These are phyloP conservation scores for Mycena albidolilacea DNA, from an alignment of 768 basidiomycete genomes.

Conservation along the genomic window DNA sequence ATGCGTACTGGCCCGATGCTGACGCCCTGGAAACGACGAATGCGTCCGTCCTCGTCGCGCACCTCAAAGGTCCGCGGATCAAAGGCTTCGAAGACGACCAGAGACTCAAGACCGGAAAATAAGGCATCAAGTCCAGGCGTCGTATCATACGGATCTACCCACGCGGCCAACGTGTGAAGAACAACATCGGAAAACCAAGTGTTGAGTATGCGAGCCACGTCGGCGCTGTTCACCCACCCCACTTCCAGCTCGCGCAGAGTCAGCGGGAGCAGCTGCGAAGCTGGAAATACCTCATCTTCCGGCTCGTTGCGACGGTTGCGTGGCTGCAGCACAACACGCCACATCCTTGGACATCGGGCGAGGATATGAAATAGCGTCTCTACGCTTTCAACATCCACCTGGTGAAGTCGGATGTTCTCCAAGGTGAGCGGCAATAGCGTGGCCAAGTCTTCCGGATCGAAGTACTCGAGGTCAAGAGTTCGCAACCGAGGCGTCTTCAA, in stretches of 20 bases:
- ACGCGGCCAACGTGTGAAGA: not conserved
- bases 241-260: not conserved
- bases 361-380: not conserved
- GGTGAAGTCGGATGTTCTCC: too few relatives aligned
- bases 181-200: conserved; percentile 6
- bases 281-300: not conserved
- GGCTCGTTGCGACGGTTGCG: too few relatives aligned
- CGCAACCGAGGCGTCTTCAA: too few relatives aligned
- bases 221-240: not conserved
- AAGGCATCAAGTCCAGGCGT: not conserved
- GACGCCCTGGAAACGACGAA: conserved; percentile 8
- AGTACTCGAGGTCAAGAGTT: too few relatives aligned
- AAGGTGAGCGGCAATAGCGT: too few relatives aligned
- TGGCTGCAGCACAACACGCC: not conserved
- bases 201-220: not conserved
- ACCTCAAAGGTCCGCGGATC: not conserved
- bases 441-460: too few relatives aligned
- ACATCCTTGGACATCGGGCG: not conserved
- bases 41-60: not conserved
- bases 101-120: conserved; percentile 3
- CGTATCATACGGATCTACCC: too few relatives aligned
- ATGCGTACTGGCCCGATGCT: not conserved
- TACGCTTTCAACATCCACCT: too few relatives aligned
- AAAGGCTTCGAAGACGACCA: not conserved
- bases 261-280: not conserved